phyloP scores from a whole-genome alignment of 2,329 filamentous ascomycete genomes.

The Talaromyces funiculosus region DNA sequence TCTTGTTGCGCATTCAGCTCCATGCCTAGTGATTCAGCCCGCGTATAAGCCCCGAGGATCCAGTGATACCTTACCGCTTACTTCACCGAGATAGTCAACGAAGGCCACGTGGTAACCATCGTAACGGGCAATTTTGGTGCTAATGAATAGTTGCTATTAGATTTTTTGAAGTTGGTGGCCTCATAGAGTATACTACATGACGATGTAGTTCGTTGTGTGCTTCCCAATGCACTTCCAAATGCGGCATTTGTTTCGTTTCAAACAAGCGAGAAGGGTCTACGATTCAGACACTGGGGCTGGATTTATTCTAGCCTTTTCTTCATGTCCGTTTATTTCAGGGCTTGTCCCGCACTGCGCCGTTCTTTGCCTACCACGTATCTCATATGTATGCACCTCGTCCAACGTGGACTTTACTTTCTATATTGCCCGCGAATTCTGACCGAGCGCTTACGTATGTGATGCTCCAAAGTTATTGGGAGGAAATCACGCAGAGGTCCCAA shows the following conservation, averaged over 20 bases:
- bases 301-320: neutral
- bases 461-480: neutral
- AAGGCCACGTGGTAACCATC: neutral
- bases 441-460: slow-evolving; percentile 1
- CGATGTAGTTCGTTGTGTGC: neutral
- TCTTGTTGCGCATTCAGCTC: neutral
- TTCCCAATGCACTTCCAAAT: neutral
- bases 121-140: no score
- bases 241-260: neutral
- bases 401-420: neutral
- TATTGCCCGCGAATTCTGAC: neutral
- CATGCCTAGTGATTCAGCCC: neutral
- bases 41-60: neutral
- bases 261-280: neutral
- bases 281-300: neutral
- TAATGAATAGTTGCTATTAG: neutral
- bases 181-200: neutral
- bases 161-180: no score
- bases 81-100: neutral
- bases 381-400: neutral
- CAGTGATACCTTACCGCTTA: no score
- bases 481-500: neutral
- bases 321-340: neutral
- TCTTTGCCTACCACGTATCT: neutral
- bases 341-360: no score